Percentiles rank a stretch among this genome's conserved stretches.
Evolutionary conservation across 2,329 filamentous ascomycete species (phyloP).

Genomic region (Coniochaeta prunicola): DNA sequence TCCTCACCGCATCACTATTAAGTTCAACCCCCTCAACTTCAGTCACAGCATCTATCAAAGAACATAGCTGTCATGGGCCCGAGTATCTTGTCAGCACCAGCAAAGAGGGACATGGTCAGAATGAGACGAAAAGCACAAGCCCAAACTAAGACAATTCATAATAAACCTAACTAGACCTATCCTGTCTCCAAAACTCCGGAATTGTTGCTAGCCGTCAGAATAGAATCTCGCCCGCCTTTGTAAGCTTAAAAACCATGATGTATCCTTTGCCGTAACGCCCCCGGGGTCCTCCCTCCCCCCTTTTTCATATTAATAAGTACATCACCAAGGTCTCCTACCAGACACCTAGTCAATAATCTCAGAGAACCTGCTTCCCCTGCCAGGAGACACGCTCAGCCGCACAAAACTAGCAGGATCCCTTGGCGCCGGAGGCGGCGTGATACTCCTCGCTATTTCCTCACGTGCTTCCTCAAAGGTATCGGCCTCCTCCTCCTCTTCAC

Average conservation of each 20-base stretch:
- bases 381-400: slow-evolving; percentile 30
- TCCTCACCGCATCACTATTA: too few species aligned
- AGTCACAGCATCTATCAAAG: too few species aligned
- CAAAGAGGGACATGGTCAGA: too few species aligned
- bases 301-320: not conserved
- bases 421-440: slow-evolving; percentile 2
- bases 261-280: not conserved
- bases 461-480: not conserved
- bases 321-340: not conserved
- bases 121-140: not conserved
- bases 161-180: not conserved
- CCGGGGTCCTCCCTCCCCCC: not conserved
- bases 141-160: not conserved
- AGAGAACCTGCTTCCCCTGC: slow-evolving; percentile 40
- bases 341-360: slow-evolving; percentile 33
- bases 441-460: not conserved
- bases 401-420: slow-evolving; percentile 1
- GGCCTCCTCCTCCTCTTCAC: not conserved
- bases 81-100: too few species aligned
- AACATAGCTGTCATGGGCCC: too few species aligned
- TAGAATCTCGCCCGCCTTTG: not conserved
- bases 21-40: too few species aligned
- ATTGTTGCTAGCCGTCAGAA: not conserved
- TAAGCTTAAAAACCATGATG: not conserved
- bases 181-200: not conserved